These are phyloP conservation scores for Rhodotorula sp. DNA, from an alignment of 1,284 basidiomycete species.

Conservation along the genomic window DNA sequence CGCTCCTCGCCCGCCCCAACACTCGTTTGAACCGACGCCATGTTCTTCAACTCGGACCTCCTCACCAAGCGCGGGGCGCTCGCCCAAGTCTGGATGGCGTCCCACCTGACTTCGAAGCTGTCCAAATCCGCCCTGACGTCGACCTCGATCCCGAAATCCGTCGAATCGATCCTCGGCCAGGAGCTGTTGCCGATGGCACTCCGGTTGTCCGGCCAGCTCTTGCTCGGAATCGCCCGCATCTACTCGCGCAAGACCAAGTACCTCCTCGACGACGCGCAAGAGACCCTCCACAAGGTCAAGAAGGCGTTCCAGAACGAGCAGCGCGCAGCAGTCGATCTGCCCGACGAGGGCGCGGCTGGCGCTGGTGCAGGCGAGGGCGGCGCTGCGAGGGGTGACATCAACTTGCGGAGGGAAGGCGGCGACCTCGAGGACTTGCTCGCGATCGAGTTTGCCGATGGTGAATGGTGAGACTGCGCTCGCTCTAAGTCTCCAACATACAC, in stretches of 20 bases:
- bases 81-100: constrained; percentile 96
- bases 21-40: neutral
- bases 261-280: constrained; percentile 94
- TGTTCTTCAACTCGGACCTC: constrained; percentile 42
- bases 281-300: constrained; percentile 91
- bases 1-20: neutral
- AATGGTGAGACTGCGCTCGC: constrained; percentile 12
- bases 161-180: constrained; percentile 43
- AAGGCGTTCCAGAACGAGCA: constrained; percentile 58
- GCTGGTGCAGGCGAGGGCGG: neutral
- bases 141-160: constrained; percentile 86
- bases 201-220: constrained; percentile 87
- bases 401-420: constrained; percentile 29
- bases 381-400: constrained; percentile 21
- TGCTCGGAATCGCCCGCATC: constrained; percentile 94
- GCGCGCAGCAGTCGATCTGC: constrained; percentile 31
- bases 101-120: constrained; percentile 97
- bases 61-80: constrained; percentile 89
- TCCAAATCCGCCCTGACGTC: constrained; percentile 91
- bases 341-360: constrained; percentile 8
- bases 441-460: constrained; percentile 24
- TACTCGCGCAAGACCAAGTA: constrained; percentile 98
- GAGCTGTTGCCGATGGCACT: constrained; percentile 71
- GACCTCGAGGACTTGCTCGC: constrained; percentile 37
- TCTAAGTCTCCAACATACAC: too few species aligned